A percentile compares a stretch with the other conserved stretches of the same genome.
These are phyloP conservation scores for Cryphonectria radicalis DNA, from an alignment of 2,329 filamentous ascomycete genomes.

Conservation along the genomic window DNA sequence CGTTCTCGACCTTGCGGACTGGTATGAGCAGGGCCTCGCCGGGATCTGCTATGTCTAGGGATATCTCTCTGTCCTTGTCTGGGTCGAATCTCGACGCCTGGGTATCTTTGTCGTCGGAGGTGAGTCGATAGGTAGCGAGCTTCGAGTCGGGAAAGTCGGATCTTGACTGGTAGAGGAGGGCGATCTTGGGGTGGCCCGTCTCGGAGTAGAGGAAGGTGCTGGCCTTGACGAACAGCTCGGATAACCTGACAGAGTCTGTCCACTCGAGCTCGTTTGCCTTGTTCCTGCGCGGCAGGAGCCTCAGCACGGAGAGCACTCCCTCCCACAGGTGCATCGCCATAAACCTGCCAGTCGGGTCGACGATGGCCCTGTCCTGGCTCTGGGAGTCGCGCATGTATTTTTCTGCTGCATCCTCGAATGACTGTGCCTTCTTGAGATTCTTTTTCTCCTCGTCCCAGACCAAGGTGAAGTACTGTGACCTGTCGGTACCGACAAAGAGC, in stretches of 20 bases:
- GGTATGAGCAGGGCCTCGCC: slow-evolving; percentile 67
- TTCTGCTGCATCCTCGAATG: slow-evolving; percentile 59
- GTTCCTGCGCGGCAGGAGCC: slow-evolving; percentile 52
- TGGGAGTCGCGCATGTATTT: slow-evolving; percentile 75
- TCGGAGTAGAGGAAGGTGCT: slow-evolving; percentile 62
- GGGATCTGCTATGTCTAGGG: slow-evolving; percentile 57
- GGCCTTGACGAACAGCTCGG: slow-evolving; percentile 63
- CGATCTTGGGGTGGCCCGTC: slow-evolving; percentile 61
- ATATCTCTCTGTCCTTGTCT: slow-evolving; percentile 58
- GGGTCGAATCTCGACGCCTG: slow-evolving; percentile 60
- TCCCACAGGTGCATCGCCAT: slow-evolving; percentile 65
- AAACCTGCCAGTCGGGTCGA: slow-evolving; percentile 75
- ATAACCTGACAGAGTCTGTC: slow-evolving; percentile 60
- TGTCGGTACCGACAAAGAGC: slow-evolving; percentile 89
- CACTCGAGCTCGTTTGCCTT: slow-evolving; percentile 49
- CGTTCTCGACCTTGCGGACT: slow-evolving; percentile 57
- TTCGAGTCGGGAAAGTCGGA: slow-evolving; percentile 57
- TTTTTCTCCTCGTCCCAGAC: slow-evolving; percentile 71
- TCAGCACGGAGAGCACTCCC: slow-evolving; percentile 60
- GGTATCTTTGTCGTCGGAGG: slow-evolving; percentile 60
- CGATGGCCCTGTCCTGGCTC: slow-evolving; percentile 79
- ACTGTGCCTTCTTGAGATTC: slow-evolving; percentile 55
- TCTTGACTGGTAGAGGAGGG: slow-evolving; percentile 61
- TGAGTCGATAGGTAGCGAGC: slow-evolving; percentile 63
- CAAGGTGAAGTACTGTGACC: slow-evolving; percentile 87